phyloP scores from a whole-genome alignment of 1,139 yeast genomes.

The Zygoascus sp. region DNA sequence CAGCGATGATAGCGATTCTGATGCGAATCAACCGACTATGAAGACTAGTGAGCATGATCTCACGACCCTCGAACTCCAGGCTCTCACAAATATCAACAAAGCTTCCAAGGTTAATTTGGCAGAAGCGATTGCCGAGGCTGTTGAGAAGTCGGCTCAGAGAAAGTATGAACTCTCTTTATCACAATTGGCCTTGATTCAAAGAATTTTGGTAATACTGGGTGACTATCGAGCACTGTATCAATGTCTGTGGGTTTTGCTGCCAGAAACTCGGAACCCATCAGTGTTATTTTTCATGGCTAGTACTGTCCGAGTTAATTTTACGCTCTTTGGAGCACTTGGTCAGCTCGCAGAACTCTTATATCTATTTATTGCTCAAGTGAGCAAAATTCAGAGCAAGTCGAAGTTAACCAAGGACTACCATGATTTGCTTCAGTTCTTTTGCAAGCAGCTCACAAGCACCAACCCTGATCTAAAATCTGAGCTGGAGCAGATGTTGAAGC shows the following conservation, averaged over 20 bases:
- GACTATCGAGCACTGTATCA: constrained; percentile 25
- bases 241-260: constrained; percentile 22
- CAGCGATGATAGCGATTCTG: background rate
- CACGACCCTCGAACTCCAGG: constrained; percentile 10
- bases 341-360: constrained; percentile 25
- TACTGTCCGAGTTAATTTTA: constrained; percentile 22
- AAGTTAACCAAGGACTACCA: constrained; percentile 27
- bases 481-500: constrained; percentile 24
- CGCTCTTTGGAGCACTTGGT: constrained; percentile 26
- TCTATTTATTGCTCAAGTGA: constrained; percentile 24
- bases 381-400: constrained; percentile 23
- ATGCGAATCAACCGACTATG: background rate
- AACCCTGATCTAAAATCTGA: constrained; percentile 24
- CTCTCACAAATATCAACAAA: constrained; percentile 14
- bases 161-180: constrained; percentile 15
- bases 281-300: constrained; percentile 27
- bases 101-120: constrained; percentile 20
- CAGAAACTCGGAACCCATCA: constrained; percentile 20
- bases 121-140: constrained; percentile 19
- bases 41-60: constrained; percentile 14
- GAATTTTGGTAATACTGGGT: constrained; percentile 21
- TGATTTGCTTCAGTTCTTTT: constrained; percentile 25
- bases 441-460: constrained; percentile 13
- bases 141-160: constrained; percentile 12
- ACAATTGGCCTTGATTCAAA: constrained; percentile 27